Evolutionary conservation across 108 stramenopile genomes (phyloP).

Genomic region (Conticribra guillardii): DNA sequence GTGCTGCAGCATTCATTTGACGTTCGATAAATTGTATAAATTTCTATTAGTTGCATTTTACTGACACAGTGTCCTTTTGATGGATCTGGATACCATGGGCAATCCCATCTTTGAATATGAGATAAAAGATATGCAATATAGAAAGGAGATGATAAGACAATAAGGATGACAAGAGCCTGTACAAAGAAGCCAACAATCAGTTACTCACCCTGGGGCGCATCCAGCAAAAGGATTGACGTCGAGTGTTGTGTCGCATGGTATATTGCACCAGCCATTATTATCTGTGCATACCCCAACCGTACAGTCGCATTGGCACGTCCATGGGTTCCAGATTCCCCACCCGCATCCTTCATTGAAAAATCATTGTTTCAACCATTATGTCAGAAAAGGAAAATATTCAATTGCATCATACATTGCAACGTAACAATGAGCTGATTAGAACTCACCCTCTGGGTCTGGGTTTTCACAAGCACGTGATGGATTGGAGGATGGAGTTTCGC

Average conservation of each 20-base stretch:
- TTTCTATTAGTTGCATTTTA: constrained; percentile 1
- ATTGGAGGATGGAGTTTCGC: constrained; percentile 7
- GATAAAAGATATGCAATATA: background rate
- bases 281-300: constrained; percentile 13
- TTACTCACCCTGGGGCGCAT: constrained; percentile 7
- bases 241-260: constrained; percentile 5
- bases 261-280: constrained; percentile 9
- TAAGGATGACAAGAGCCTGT: too few species aligned
- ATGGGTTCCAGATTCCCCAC: constrained; percentile 23
- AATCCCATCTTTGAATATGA: constrained; percentile 9
- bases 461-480: constrained; percentile 8
- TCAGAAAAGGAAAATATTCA: too few species aligned
- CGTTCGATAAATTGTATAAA: constrained; percentile 14
- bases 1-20: constrained; percentile 10
- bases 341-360: constrained; percentile 7
- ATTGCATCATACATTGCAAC: too few species aligned
- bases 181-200: too few species aligned
- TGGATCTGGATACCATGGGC: constrained; percentile 21
- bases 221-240: constrained; percentile 23
- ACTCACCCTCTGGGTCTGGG: background rate
- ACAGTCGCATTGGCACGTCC: constrained; percentile 34
- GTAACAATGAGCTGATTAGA: too few species aligned
- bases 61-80: constrained; percentile 3
- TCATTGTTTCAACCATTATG: background rate
- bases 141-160: too few species aligned